Evolutionary conservation across 139 green algal genomes (phyloP), one percentile per base, ranked within the genome.

Genomic region (Closterium sp.): DNA sequence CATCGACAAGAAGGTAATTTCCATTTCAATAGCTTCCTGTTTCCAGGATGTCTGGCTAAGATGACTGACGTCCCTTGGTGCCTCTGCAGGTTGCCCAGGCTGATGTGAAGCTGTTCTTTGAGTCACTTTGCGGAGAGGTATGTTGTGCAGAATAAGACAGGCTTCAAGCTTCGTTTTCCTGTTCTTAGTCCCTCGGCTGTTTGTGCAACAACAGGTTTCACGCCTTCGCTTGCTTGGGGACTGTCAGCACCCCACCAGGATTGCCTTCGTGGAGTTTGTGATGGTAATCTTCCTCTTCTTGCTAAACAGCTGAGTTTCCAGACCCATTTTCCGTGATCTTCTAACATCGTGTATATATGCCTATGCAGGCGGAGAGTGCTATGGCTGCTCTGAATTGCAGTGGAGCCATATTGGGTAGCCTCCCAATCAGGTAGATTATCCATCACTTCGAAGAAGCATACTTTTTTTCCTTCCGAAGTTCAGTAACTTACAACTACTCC

Each of bases 181-280:
- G 12, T 87, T 34, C 43, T n/a, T n/a, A n/a, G n/a, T n/a, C n/a
- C n/a, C n/a, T n/a, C n/a, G n/a, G n/a, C n/a, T n/a, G 25, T 28
- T 76, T 76, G 5, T 76, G 12, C 55, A 76, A 2, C 55, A 28
- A 91, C 95, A 95, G 35, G 96, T 99, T 3, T 93, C 91, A 38
- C 96, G 97, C 84, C 95, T 99, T 19, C 94, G 97, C 28, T 93
- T 99, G 85, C 94, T 99, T 38, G 97, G 97, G 5, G 97, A 99
- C 95, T 95, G 95, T 19, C 95, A 97, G n/a, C 97, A 99, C 89
- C 90, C 95, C 85, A 98, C 96, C 16, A 96, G 98, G 87, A 99
- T 99, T 76, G 98, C 97, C 0, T 99, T 99, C 93, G 94, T 99
- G 3, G 97, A 99, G 93, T 99, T 99, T 94, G 92, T 94, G 31